Evolutionary conservation across 768 basidiomycete species (phyloP).

Genomic region (Naganishia friedmannii): DNA sequence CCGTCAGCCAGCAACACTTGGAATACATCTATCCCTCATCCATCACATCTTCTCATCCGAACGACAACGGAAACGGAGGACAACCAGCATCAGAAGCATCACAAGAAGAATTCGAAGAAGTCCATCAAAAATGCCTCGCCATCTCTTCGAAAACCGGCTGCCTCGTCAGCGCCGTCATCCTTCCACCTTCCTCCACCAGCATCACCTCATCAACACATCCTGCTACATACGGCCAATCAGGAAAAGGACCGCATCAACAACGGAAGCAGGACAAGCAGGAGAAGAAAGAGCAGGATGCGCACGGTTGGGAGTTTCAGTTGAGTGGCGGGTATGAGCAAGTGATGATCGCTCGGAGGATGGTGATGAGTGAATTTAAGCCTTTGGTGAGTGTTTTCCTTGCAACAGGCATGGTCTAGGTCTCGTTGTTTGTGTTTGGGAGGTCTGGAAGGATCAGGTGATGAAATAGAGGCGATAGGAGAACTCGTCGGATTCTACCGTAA

Average conservation of each 20-base stretch:
- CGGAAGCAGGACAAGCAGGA: not conserved
- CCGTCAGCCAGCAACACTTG: too few relatives aligned
- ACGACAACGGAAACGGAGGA: too few relatives aligned
- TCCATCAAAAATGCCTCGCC: conserved; percentile 73
- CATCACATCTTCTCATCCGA: too few relatives aligned
- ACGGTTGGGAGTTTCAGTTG: conserved; percentile 74
- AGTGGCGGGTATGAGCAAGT: conserved; percentile 90
- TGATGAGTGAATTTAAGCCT: conserved; percentile 83
- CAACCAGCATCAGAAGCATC: too few relatives aligned
- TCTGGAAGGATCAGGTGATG: too few relatives aligned
- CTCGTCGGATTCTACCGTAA: too few relatives aligned
- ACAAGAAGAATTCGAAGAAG: conserved; percentile 65
- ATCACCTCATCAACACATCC: conserved; percentile 51
- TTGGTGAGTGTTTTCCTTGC: conserved; percentile 58
- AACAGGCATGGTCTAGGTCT: not conserved
- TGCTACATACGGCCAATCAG: conserved; percentile 10
- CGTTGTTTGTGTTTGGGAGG: not conserved
- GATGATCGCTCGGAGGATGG: conserved; percentile 80
- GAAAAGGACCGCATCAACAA: not conserved
- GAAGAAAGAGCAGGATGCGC: conserved; percentile 17
- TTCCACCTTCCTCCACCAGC: not conserved
- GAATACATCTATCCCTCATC: too few relatives aligned
- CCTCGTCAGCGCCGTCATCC: conserved; percentile 68
- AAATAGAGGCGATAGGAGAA: too few relatives aligned
- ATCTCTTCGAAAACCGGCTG: conserved; percentile 78